These are phyloP conservation scores for Paratinospora sagittata DNA, from an alignment of 164 flowering plant genomes.

Conservation along the genomic window DNA sequence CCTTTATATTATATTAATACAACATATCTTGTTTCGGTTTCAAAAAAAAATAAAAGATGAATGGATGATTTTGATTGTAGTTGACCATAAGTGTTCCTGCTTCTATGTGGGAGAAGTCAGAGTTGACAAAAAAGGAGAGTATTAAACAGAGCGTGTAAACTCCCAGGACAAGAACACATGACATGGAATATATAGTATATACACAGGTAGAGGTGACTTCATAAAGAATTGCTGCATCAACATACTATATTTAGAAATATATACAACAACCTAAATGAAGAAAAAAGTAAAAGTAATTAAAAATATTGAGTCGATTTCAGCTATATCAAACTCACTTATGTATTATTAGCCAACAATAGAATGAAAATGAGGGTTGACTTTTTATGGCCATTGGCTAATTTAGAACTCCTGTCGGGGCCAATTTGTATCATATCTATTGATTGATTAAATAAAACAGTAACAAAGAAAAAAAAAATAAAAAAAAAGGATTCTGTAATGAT, in stretches of 20 bases:
- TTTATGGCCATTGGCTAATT: not conserved
- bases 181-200: no score
- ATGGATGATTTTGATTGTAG: not conserved
- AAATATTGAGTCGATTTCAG: not conserved
- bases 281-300: not conserved
- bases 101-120: not conserved
- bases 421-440: not conserved
- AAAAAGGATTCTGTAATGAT: not conserved
- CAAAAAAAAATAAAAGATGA: not conserved
- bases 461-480: no score
- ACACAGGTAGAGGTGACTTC: no score
- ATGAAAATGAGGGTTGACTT: not conserved
- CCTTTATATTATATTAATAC: no score
- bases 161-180: not conserved
- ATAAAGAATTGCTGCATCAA: no score
- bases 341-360: not conserved
- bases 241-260: not conserved
- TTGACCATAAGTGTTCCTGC: not conserved
- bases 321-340: not conserved
- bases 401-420: not conserved
- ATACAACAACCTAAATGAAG: not conserved
- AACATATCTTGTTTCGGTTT: no score
- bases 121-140: not conserved
- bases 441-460: not conserved
- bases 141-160: not conserved